Evolutionary conservation across 2,329 filamentous ascomycete species (phyloP).

Genomic region (Emmonsiellopsis sp.): DNA sequence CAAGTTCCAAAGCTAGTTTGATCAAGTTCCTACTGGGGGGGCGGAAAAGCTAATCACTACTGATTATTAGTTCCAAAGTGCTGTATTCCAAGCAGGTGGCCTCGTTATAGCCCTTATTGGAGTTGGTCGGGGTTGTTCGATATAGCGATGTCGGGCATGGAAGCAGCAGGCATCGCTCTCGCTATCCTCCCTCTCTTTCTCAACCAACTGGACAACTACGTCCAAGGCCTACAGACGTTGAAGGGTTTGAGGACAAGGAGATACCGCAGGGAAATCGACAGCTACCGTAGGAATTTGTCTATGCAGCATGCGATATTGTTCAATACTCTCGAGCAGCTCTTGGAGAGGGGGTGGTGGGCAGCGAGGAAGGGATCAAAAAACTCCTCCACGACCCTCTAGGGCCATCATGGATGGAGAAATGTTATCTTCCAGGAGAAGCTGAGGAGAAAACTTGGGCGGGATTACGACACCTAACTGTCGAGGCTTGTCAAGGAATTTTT

Average conservation of each 20-base stretch:
- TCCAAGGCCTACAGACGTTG: not conserved
- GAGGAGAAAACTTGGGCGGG: not conserved
- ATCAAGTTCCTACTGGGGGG: too few species aligned
- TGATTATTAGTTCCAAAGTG: constrained; percentile 44
- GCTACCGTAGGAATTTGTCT: not conserved
- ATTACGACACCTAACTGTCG: not conserved
- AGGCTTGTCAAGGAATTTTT: not conserved
- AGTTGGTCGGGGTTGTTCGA: constrained; percentile 37
- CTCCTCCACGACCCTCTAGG: not conserved
- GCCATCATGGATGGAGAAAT: not conserved
- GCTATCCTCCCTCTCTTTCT: constrained; percentile 11
- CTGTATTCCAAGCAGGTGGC: constrained; percentile 96
- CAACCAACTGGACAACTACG: constrained; percentile 10
- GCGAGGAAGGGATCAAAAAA: not conserved
- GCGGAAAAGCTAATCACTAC: too few species aligned
- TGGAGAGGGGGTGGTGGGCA: not conserved
- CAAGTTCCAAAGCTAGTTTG: too few species aligned
- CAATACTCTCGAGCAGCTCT: not conserved
- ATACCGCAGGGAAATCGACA: not conserved
- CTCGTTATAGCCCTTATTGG: constrained; percentile 91
- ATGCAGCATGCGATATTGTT: not conserved
- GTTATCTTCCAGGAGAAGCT: not conserved
- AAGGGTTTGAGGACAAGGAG: not conserved
- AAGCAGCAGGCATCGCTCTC: constrained; percentile 10
- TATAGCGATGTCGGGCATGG: constrained; percentile 10